Evolutionary conservation across 2,329 filamentous ascomycete species (phyloP).

Genomic region (Aspergillus ustus): DNA sequence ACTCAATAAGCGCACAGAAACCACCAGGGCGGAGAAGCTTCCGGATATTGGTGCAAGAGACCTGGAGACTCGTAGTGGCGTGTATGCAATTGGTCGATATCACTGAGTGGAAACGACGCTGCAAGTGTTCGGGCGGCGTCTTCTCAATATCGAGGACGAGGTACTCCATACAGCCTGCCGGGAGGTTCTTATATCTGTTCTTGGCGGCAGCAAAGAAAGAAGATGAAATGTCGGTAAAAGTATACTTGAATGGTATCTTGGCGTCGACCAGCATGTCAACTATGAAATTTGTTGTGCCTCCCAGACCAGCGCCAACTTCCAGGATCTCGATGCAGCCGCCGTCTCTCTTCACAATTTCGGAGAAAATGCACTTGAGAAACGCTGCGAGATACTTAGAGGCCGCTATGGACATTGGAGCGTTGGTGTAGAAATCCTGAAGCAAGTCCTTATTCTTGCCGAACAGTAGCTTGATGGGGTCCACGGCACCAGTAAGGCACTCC

Average conservation of each 20-base stretch:
- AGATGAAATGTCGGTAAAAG: constrained; percentile 40
- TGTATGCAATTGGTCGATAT: constrained; percentile 38
- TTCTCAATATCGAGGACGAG: constrained; percentile 20
- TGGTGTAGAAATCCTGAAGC: too few species aligned
- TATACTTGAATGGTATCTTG: constrained; percentile 35
- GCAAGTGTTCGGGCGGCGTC: constrained; percentile 13
- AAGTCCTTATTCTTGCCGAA: too few species aligned
- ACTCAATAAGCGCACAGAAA: constrained; percentile 32
- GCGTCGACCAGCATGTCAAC: constrained; percentile 24
- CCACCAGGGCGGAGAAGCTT: constrained; percentile 33
- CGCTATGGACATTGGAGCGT: too few species aligned
- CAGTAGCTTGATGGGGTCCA: too few species aligned
- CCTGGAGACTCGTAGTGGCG: constrained; percentile 28
- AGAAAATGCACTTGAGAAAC: too few species aligned
- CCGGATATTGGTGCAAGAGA: constrained; percentile 24
- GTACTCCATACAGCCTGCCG: constrained; percentile 23
- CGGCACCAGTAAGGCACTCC: too few species aligned
- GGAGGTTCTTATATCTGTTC: constrained; percentile 24
- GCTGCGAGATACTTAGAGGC: too few species aligned
- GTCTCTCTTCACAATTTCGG: too few species aligned
- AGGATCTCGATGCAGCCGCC: constrained; percentile 29
- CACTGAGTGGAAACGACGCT: constrained; percentile 26
- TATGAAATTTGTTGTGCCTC: constrained; percentile 37
- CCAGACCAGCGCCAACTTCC: constrained; percentile 46
- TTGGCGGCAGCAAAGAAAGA: constrained; percentile 33